These are phyloP conservation scores for Tolypocladium nubicola DNA, from an alignment of 2,329 filamentous ascomycete genomes.

Conservation along the genomic window DNA sequence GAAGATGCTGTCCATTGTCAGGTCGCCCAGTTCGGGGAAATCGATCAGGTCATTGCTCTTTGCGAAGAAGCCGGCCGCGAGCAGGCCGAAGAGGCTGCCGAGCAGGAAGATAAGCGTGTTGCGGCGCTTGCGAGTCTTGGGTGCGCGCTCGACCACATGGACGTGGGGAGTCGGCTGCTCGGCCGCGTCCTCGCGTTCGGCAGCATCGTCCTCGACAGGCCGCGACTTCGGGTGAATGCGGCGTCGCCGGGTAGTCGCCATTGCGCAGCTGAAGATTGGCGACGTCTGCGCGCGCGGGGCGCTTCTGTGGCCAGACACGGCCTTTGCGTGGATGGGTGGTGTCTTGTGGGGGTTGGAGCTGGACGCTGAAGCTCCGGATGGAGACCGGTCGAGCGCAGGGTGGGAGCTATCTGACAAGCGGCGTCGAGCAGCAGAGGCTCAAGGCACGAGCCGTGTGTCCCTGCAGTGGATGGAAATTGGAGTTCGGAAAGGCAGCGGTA, in stretches of 20 bases:
- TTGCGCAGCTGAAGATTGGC: constrained; percentile 4
- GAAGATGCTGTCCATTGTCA: constrained; percentile 75
- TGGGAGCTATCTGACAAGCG: background rate
- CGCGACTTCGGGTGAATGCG: constrained; percentile 15
- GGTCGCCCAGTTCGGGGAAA: constrained; percentile 56
- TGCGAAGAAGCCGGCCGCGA: constrained; percentile 85
- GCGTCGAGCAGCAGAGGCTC: background rate
- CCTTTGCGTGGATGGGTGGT: background rate
- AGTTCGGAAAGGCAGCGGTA: background rate
- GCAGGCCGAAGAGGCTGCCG: constrained; percentile 79
- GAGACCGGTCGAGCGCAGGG: no score
- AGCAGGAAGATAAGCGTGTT: constrained; percentile 77
- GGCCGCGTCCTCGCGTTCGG: constrained; percentile 17
- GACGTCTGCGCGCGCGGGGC: background rate
- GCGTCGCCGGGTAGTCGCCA: constrained; percentile 23
- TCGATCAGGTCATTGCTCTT: constrained; percentile 83
- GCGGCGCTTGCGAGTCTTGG: constrained; percentile 57
- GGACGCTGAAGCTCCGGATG: no score
- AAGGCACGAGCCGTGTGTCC: background rate
- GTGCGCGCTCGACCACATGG: constrained; percentile 31
- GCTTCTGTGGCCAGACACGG: background rate
- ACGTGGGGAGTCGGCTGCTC: constrained; percentile 20
- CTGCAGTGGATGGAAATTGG: background rate
- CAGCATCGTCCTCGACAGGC: constrained; percentile 9
- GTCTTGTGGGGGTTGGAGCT: background rate